These are phyloP conservation scores for Vachellia collinsii DNA, from an alignment of 306 rosid species.

Conservation along the genomic window DNA sequence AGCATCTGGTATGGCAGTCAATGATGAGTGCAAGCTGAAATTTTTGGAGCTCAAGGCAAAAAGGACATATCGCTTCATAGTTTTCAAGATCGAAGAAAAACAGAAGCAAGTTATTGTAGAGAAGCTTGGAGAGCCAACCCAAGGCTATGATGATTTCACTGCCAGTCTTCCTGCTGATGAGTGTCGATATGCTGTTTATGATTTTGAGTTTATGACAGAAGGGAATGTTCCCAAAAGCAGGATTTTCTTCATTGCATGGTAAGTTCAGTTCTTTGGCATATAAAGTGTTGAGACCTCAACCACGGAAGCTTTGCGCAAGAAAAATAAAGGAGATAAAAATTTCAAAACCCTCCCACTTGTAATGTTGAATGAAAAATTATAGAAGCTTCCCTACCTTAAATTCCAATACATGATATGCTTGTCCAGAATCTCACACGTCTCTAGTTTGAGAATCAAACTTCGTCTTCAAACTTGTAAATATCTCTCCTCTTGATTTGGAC, in stretches of 20 bases:
- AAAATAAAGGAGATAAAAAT: background rate
- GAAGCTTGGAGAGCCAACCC: constrained; percentile 59
- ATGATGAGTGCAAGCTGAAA: constrained; percentile 63
- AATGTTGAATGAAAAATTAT: background rate
- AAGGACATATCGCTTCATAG: constrained; percentile 38
- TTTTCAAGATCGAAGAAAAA: constrained; percentile 43
- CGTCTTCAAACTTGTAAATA: background rate
- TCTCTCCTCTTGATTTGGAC: background rate
- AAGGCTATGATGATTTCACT: constrained; percentile 53
- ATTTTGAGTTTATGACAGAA: constrained; percentile 55
- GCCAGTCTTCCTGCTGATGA: constrained; percentile 58
- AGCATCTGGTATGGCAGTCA: constrained; percentile 51
- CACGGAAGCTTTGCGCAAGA: background rate
- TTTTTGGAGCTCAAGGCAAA: constrained; percentile 61
- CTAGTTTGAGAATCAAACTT: background rate
- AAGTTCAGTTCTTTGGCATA: constrained; percentile 7
- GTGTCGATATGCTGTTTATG: constrained; percentile 62
- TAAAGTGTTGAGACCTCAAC: background rate
- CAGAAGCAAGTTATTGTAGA: constrained; percentile 67
- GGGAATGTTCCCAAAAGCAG: constrained; percentile 59
- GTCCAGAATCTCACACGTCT: background rate
- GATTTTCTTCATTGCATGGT: constrained; percentile 65
- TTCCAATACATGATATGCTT: background rate
- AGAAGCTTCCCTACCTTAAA: background rate
- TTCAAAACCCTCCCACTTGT: background rate